These are phyloP conservation scores for Talaromyces funiculosus DNA, from an alignment of 2,329 filamentous ascomycete species.

Conservation along the genomic window DNA sequence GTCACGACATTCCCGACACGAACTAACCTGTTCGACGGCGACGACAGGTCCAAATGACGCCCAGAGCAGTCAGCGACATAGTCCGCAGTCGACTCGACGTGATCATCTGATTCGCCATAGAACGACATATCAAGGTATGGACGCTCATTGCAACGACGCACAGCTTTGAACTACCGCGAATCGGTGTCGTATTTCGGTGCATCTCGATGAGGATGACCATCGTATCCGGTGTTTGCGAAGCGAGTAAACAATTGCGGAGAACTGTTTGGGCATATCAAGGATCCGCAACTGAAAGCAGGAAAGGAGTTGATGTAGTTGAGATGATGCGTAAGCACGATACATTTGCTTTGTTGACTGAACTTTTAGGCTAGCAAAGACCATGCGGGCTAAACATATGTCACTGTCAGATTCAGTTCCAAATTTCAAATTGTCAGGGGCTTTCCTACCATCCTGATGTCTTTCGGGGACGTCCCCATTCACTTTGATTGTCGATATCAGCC, in stretches of 20 bases:
- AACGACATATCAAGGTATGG: constrained; percentile 82
- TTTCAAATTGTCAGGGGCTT: background rate
- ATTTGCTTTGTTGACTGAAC: background rate
- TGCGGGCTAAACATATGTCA: background rate
- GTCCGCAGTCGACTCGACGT: background rate
- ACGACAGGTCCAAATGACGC: constrained; percentile 78
- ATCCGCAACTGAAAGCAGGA: background rate
- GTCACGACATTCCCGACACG: constrained; percentile 33
- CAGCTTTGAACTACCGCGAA: constrained; percentile 64
- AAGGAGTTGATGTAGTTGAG: background rate
- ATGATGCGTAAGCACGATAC: background rate
- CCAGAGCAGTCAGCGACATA: constrained; percentile 62
- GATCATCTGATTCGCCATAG: constrained; percentile 65
- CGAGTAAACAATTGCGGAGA: background rate
- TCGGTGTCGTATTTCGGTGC: constrained; percentile 41
- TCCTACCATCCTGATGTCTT: background rate
- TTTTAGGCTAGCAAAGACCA: background rate
- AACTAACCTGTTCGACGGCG: constrained; percentile 81
- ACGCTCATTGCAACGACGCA: constrained; percentile 58
- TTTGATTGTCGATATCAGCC: background rate
- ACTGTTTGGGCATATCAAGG: background rate
- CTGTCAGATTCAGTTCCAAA: background rate
- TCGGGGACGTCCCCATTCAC: background rate
- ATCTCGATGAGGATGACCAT: background rate
- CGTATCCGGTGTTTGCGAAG: constrained; percentile 25